These are phyloP conservation scores for Orbilia brochopaga DNA, from an alignment of 2,329 filamentous ascomycete genomes.

Conservation along the genomic window DNA sequence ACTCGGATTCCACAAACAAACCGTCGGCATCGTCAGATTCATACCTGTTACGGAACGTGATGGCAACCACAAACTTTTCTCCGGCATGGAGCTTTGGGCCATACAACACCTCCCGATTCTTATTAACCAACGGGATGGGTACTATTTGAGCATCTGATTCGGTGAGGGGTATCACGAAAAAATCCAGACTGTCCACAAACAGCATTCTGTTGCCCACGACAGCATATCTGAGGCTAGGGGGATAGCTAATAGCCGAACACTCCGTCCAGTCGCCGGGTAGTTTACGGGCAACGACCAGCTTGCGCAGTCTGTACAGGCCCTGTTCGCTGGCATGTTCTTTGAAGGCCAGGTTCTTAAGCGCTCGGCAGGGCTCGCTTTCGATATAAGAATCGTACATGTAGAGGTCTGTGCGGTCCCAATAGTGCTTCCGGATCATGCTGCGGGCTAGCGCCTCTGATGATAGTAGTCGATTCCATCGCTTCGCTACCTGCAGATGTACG, in stretches of 20 bases:
- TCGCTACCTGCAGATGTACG: conserved; percentile 16
- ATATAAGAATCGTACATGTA: conserved; percentile 13
- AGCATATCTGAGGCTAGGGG: conserved; percentile 14
- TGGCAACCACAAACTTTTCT: conserved; percentile 11
- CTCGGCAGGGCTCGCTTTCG: conserved; percentile 18
- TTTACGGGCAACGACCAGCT: neutral
- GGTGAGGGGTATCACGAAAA: conserved; percentile 5
- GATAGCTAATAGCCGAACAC: neutral
- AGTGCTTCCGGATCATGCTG: conserved; percentile 7
- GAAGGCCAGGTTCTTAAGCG: conserved; percentile 32
- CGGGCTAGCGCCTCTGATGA: conserved; percentile 22
- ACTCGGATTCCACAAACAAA: neutral
- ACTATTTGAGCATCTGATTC: too few species aligned
- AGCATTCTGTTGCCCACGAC: conserved; percentile 4
- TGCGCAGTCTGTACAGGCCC: conserved; percentile 19
- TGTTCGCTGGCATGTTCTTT: conserved; percentile 17
- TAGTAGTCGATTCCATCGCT: conserved; percentile 28
- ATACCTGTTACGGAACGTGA: conserved; percentile 10
- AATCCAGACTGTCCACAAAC: neutral
- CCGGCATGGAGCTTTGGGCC: conserved; percentile 10
- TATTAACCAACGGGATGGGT: conserved; percentile 14
- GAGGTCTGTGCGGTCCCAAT: conserved; percentile 21
- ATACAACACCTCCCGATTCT: conserved; percentile 14
- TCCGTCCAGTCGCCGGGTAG: neutral
- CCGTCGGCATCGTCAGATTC: neutral